A percentile compares a stretch with the other conserved stretches of the same genome.
Conservation (phyloP, 192 early-diverging fungal species). For the Backusella australiensis region DNA sequence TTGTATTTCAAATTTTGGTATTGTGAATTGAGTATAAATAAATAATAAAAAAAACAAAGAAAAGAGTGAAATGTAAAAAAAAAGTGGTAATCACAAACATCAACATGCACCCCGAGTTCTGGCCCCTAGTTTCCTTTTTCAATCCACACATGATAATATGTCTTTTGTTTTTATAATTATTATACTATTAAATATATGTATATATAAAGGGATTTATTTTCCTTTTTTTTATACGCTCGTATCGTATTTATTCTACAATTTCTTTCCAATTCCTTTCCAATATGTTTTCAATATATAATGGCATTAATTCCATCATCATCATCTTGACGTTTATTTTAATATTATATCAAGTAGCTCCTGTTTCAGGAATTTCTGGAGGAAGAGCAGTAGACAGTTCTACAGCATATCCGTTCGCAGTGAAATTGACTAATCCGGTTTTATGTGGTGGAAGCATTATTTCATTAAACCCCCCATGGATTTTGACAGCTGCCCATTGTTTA, state of each 20-base stretch:
- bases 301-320: not conserved
- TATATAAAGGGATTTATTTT: not conserved
- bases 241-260: not conserved
- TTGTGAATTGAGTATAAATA: too few relatives aligned
- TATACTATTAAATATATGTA: not conserved
- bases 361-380: not conserved
- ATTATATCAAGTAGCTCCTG: not conserved
- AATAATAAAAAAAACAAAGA: too few relatives aligned
- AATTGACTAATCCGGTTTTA: not conserved
- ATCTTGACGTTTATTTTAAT: not conserved
- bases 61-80: too few relatives aligned
- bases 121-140: not conserved
- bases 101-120: not conserved
- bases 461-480: conserved; percentile 7
- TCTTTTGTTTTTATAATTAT: not conserved
- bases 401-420: conserved; percentile 4
- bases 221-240: not conserved
- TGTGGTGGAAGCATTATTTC: conserved; percentile 16
- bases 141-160: not conserved
- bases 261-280: not conserved
- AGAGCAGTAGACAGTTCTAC: not conserved
- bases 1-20: too few relatives aligned
- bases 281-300: not conserved
- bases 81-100: not conserved
- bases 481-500: conserved; percentile 21